Percentiles rank a stretch among this genome's conserved stretches.
Evolutionary conservation across 2,329 filamentous ascomycete genomes (phyloP).

Genomic region (Fusarium sp.): DNA sequence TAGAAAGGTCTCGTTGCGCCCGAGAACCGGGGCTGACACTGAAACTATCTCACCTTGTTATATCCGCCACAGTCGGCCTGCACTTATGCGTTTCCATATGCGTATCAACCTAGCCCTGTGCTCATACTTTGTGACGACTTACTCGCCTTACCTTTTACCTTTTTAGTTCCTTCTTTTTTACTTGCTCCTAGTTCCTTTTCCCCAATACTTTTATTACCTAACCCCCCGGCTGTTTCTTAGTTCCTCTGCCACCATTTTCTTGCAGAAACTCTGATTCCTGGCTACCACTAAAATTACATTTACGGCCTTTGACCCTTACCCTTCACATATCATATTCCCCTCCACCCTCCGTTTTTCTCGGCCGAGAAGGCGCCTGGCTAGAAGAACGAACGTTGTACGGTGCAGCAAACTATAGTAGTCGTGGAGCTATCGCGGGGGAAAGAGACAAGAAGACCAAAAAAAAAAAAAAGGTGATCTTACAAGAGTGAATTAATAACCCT

Average conservation of each 20-base stretch:
- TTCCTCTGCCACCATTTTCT: constrained; percentile 24
- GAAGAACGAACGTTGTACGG: constrained; percentile 7
- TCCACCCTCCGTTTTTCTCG: constrained; percentile 32
- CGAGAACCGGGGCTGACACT: constrained; percentile 30
- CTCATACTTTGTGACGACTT: constrained; percentile 24
- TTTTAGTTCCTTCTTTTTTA: constrained; percentile 21
- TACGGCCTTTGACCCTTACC: not conserved
- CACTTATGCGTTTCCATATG: constrained; percentile 35
- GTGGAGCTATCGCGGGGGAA: constrained; percentile 30
- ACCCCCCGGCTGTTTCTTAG: constrained; percentile 26
- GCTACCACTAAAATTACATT: constrained; percentile 22
- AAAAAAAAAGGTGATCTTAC: constrained; percentile 17
- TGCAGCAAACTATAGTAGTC: constrained; percentile 4
- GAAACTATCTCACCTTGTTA: constrained; percentile 9
- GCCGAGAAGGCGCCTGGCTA: constrained; percentile 30
- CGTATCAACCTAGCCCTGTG: constrained; percentile 35
- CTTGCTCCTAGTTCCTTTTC: constrained; percentile 7
- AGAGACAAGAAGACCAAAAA: not conserved
- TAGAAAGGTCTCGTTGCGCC: constrained; percentile 38
- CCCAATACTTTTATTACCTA: constrained; percentile 22
- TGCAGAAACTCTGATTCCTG: constrained; percentile 29
- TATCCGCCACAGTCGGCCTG: constrained; percentile 30
- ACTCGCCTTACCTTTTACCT: constrained; percentile 2
- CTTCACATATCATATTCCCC: constrained; percentile 3
- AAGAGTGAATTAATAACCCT: constrained; percentile 23